These are phyloP conservation scores for Suillus decipiens DNA, from an alignment of 768 basidiomycete genomes.

Conservation along the genomic window DNA sequence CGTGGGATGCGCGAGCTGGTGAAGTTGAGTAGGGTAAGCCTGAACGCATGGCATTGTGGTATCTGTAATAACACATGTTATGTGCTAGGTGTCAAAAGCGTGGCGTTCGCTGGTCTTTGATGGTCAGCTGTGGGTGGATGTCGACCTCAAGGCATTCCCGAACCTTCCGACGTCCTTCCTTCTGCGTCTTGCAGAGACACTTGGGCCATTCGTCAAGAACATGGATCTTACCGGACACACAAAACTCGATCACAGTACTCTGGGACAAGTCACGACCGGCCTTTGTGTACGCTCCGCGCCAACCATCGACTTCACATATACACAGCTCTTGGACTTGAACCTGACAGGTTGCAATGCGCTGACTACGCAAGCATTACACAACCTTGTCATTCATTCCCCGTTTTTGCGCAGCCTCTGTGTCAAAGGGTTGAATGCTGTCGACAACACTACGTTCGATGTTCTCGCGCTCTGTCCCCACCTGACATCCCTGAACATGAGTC, in stretches of 20 bases:
- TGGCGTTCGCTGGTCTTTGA: conserved; percentile 81
- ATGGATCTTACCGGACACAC: conserved; percentile 68
- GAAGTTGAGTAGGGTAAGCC: conserved; percentile 74
- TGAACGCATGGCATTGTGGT: not conserved
- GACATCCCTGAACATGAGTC: conserved; percentile 63
- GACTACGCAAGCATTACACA: conserved; percentile 66
- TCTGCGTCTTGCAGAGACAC: conserved; percentile 49
- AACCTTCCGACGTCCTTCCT: conserved; percentile 53
- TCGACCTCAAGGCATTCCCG: conserved; percentile 67
- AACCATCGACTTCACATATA: conserved; percentile 42
- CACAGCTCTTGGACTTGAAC: conserved; percentile 70
- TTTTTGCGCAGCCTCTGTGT: conserved; percentile 58
- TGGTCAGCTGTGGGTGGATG: conserved; percentile 79
- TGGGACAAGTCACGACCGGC: conserved; percentile 54
- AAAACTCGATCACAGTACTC: conserved; percentile 46
- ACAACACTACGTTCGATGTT: conserved; percentile 72
- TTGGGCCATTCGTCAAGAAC: conserved; percentile 63
- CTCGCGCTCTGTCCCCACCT: conserved; percentile 62
- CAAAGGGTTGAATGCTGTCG: conserved; percentile 68
- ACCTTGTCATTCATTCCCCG: conserved; percentile 68
- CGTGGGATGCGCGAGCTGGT: conserved; percentile 77
- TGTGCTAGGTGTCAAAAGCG: conserved; percentile 65
- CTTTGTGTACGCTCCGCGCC: conserved; percentile 47
- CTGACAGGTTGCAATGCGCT: conserved; percentile 72
- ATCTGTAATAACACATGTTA: conserved; percentile 18